Percentiles rank a stretch among this genome's conserved stretches.
Conservation (phyloP, 2,329 filamentous ascomycete species). For the Pseudopithomyces maydicus region DNA sequence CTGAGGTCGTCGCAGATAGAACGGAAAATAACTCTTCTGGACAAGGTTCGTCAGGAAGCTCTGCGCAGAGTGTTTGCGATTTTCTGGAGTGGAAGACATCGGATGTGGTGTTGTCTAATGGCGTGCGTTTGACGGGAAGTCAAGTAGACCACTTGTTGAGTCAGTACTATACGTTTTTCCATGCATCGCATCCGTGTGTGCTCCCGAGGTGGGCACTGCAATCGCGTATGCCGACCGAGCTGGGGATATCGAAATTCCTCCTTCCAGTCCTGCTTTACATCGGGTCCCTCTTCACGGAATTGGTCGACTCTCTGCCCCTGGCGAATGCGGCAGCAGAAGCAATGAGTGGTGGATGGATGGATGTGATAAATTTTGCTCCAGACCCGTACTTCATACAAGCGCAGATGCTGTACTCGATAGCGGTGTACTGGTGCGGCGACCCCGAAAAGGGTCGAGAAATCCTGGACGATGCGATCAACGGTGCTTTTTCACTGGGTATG, state of each 20-base stretch:
- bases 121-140: conserved; percentile 1
- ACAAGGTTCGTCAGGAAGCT: conserved; percentile 10
- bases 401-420: conserved; percentile 74
- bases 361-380: conserved; percentile 5
- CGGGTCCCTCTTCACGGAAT: conserved; percentile 56
- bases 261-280: conserved; percentile 58
- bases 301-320: conserved; percentile 46
- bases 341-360: conserved; percentile 9
- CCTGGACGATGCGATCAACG: conserved; percentile 68
- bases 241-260: conserved; percentile 8
- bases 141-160: conserved; percentile 21
- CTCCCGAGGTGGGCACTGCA: conserved; percentile 22
- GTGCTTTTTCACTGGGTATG: conserved; percentile 79
- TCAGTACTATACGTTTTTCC: conserved; percentile 25
- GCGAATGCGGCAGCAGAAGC: conserved; percentile 26
- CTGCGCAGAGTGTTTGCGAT: conserved; percentile 15
- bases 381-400: conserved; percentile 69
- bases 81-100: conserved; percentile 8
- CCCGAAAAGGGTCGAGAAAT: conserved; percentile 69
- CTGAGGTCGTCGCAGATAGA: background rate
- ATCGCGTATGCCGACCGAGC: conserved; percentile 7
- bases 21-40: conserved; percentile 9
- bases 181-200: conserved; percentile 25
- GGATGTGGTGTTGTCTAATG: background rate
- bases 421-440: conserved; percentile 74